Evolutionary conservation across 2,329 filamentous ascomycete species (phyloP).

Genomic region (Knufia petricola): DNA sequence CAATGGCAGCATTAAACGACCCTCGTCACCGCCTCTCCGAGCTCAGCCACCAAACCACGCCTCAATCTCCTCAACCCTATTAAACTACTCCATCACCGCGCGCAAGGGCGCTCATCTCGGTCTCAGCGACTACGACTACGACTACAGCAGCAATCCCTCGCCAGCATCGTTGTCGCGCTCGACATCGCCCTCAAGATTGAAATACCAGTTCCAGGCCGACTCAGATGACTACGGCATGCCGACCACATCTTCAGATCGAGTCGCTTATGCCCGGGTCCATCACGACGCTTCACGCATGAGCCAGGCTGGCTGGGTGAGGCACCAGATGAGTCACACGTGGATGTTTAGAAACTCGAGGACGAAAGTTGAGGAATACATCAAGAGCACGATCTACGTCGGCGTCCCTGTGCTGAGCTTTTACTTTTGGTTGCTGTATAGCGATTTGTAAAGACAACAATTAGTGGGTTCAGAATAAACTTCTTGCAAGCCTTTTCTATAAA

Average conservation of each 20-base stretch:
- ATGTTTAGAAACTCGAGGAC: constrained; percentile 28
- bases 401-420: constrained; percentile 58
- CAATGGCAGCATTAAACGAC: constrained; percentile 21
- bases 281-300: neutral
- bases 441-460: constrained; percentile 26
- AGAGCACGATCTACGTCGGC: constrained; percentile 51
- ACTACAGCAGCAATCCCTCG: constrained; percentile 17
- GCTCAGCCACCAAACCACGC: neutral
- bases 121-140: no score
- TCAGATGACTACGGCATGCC: constrained; percentile 15
- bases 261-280: constrained; percentile 24
- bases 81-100: constrained; percentile 15
- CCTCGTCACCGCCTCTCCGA: constrained; percentile 20
- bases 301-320: constrained; percentile 19
- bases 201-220: constrained; percentile 39
- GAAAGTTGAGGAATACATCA: constrained; percentile 52
- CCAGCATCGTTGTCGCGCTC: constrained; percentile 36
- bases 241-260: constrained; percentile 27
- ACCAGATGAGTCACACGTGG: constrained; percentile 22
- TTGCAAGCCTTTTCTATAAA: no score
- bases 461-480: no score
- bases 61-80: neutral
- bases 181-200: constrained; percentile 47
- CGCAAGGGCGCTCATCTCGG: constrained; percentile 15
- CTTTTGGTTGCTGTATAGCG: constrained; percentile 55